Evolutionary conservation across 495 filamentous ascomycete genomes (phyloP), one percentile per base, ranked within the genome.

Genomic region (Glonium stellatum): DNA sequence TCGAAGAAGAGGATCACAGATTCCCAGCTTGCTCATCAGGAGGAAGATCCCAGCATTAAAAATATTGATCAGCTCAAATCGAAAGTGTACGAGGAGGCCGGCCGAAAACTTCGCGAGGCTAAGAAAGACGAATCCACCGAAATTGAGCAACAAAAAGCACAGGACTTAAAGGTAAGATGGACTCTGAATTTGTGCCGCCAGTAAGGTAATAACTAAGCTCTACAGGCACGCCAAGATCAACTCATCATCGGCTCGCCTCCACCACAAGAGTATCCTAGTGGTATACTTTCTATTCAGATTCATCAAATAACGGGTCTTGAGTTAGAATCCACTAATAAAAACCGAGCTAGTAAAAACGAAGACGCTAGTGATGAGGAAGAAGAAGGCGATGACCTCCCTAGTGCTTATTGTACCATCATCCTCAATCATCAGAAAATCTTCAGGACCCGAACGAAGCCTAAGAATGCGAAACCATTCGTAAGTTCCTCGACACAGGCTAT

Each of bases 231-330:
- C 19, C 56, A 71, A 55, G 72, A 74, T 55, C 57, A 70, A 46
- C 77, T 87, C 75, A 79, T 85, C 49, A 81, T 80, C 50, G 78
- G 78, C 2, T 77, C 79, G 0, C 80, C 83, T 8, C 87, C 87
- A 1, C 76, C 79, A 9, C 61, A 76, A 15, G 70, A 80, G 0
- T 81, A 77, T 56, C 80, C 80, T 0, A 80, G 78, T 9, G 87
- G 87, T 15, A 79, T 90, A 48, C 73, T 90, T 5, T 78, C 81
- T 35, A 78, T 90, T 37, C 83, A 87, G 58, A 84, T 89, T 56
- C 87, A 89, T 67, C 84, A 90, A 42, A 87, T 90, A 54, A 83
- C 82, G 0, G 84, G 86, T 1, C 75, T 89, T 4, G 81, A 85
- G 58, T 73, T 86, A 5, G 80, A 84, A 55, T 66, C 66, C n/a